Conservation (phyloP, 805 yeast genomes). For the Ogataea angusta region DNA sequence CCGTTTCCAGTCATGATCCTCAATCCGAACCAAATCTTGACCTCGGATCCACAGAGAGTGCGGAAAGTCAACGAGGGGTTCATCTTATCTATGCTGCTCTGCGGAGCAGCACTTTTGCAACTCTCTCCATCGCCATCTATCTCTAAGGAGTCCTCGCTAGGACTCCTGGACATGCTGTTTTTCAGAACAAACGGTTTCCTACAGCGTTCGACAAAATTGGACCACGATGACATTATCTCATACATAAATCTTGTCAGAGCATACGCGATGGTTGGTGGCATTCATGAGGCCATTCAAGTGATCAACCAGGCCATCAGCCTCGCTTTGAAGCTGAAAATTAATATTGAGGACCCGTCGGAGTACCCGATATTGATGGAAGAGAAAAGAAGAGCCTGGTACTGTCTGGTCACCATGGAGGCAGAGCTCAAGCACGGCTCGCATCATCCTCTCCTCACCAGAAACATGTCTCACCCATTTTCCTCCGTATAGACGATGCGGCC, state of each 20-base stretch:
- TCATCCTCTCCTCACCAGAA: background rate
- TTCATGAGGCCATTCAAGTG: slow-evolving; percentile 11
- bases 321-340: slow-evolving; percentile 17
- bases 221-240: slow-evolving; percentile 17
- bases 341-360: slow-evolving; percentile 12
- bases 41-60: background rate
- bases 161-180: slow-evolving; percentile 5
- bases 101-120: slow-evolving; percentile 8
- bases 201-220: slow-evolving; percentile 15
- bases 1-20: slow-evolving; percentile 10
- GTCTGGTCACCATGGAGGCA: slow-evolving; percentile 11
- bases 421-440: slow-evolving; percentile 7
- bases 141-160: slow-evolving; percentile 1
- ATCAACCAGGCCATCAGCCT: slow-evolving; percentile 11
- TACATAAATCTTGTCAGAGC: slow-evolving; percentile 17
- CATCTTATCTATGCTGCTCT: slow-evolving; percentile 10
- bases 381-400: slow-evolving; percentile 14
- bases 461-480: slow-evolving; percentile 3
- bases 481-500: slow-evolving; percentile 5
- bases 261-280: slow-evolving; percentile 10
- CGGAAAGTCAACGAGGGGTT: slow-evolving; percentile 12
- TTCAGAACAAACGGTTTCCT: slow-evolving; percentile 9
- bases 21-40: slow-evolving; percentile 7
- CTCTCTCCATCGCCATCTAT: slow-evolving; percentile 1
- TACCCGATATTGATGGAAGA: slow-evolving; percentile 7